phyloP scores from a whole-genome alignment of 1,139 yeast genomes.

The Ogataea hybrid region DNA sequence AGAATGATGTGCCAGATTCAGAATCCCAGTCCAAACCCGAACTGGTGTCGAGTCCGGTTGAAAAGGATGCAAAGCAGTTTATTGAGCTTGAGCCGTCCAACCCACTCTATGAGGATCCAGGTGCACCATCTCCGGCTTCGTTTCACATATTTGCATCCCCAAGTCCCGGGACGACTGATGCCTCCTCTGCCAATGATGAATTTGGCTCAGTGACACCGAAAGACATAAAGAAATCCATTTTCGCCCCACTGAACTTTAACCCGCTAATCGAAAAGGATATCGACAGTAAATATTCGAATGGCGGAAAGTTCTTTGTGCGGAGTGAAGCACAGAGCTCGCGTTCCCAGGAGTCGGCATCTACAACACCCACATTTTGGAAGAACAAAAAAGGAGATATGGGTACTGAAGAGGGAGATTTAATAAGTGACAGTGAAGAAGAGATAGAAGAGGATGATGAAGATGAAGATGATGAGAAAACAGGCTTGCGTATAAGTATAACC shows the following conservation, averaged over 20 bases:
- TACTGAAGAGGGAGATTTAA: conserved; percentile 19
- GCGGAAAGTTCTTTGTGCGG: conserved; percentile 75
- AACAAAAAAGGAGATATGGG: conserved; percentile 11
- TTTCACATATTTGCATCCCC: conserved; percentile 50
- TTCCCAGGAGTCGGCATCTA: conserved; percentile 9
- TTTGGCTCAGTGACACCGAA: conserved; percentile 21
- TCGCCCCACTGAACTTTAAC: conserved; percentile 78
- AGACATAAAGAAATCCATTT: conserved; percentile 51
- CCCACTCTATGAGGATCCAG: conserved; percentile 73
- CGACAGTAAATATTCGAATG: conserved; percentile 79
- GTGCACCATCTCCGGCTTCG: conserved; percentile 72
- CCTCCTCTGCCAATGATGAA: conserved; percentile 14
- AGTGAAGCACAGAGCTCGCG: conserved; percentile 13
- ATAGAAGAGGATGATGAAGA: conserved; percentile 21
- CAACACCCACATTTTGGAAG: conserved; percentile 24
- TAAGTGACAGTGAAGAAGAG: conserved; percentile 18
- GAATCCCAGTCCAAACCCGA: background rate
- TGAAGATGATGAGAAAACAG: conserved; percentile 15
- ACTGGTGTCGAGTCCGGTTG: conserved; percentile 1
- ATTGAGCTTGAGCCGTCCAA: conserved; percentile 21
- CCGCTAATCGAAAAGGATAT: conserved; percentile 73
- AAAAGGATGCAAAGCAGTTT: background rate
- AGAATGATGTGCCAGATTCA: conserved; percentile 1
- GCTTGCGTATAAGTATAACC: conserved; percentile 13
- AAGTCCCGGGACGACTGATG: conserved; percentile 22